These are phyloP conservation scores for Telfairia occidentalis DNA, from an alignment of 331 rosid genomes.

Conservation along the genomic window DNA sequence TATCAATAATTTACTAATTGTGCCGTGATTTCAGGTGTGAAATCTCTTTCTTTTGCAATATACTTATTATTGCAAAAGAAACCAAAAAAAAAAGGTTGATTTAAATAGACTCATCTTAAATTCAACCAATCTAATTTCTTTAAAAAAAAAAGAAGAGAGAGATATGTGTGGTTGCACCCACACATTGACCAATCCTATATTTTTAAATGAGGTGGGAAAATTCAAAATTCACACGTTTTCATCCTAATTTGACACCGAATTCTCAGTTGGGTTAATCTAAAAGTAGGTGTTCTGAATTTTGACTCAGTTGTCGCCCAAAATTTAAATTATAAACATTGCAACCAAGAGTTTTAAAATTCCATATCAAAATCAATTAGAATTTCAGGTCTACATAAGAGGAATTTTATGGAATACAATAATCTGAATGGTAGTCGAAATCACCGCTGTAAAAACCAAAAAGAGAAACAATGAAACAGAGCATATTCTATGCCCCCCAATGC, in stretches of 20 bases:
- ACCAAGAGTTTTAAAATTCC: too few species aligned
- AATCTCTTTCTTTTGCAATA: too few species aligned
- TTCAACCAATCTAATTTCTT: neutral
- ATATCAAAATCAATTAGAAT: neutral
- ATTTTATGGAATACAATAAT: neutral
- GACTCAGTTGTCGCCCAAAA: neutral
- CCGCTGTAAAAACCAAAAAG: neutral
- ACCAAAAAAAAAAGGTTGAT: neutral
- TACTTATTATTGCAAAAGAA: too few species aligned
- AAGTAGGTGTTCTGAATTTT: neutral
- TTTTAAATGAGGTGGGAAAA: neutral
- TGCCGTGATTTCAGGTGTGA: too few species aligned
- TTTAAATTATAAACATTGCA: too few species aligned
- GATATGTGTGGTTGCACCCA: neutral
- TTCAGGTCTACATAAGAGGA: neutral
- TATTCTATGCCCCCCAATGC: constrained; percentile 1
- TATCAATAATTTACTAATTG: too few species aligned
- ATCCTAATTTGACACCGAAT: neutral
- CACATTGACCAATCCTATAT: neutral
- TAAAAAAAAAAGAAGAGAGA: neutral
- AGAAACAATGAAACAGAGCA: constrained; percentile 4
- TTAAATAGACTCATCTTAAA: neutral
- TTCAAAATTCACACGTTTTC: neutral
- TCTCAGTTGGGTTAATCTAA: neutral
- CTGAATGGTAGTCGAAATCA: neutral